These are phyloP conservation scores for Fraxinus baroniana DNA, from an alignment of 305 asterid species.

Conservation along the genomic window DNA sequence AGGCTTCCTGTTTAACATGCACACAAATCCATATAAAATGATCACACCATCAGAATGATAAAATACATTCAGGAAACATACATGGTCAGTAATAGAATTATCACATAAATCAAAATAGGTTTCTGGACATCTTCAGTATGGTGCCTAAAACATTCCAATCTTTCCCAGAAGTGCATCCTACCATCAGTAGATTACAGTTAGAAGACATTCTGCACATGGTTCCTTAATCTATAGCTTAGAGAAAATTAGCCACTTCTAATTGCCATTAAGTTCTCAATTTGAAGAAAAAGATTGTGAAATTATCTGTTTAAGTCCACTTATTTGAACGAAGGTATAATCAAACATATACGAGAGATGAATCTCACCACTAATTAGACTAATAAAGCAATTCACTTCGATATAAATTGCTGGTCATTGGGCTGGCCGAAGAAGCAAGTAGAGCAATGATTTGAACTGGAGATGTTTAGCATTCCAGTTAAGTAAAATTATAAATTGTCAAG, in stretches of 20 bases:
- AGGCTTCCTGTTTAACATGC: background rate
- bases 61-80: background rate
- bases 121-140: background rate
- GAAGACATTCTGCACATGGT: background rate
- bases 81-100: background rate
- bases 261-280: constrained; percentile 4
- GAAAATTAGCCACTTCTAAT: constrained; percentile 1
- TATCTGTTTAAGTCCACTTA: constrained; percentile 4
- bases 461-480: background rate
- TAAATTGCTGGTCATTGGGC: background rate
- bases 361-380: background rate
- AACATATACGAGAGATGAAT: background rate
- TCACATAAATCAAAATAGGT: background rate
- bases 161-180: background rate
- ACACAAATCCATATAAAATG: background rate
- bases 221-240: background rate
- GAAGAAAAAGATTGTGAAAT: background rate
- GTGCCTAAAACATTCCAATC: background rate
- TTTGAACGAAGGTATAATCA: background rate
- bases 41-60: background rate
- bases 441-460: background rate
- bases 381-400: background rate
- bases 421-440: background rate
- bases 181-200: background rate
- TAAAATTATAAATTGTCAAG: background rate